Evolutionary conservation across 2,329 filamentous ascomycete genomes (phyloP).

Genomic region (Sporothrix variecibatus): DNA sequence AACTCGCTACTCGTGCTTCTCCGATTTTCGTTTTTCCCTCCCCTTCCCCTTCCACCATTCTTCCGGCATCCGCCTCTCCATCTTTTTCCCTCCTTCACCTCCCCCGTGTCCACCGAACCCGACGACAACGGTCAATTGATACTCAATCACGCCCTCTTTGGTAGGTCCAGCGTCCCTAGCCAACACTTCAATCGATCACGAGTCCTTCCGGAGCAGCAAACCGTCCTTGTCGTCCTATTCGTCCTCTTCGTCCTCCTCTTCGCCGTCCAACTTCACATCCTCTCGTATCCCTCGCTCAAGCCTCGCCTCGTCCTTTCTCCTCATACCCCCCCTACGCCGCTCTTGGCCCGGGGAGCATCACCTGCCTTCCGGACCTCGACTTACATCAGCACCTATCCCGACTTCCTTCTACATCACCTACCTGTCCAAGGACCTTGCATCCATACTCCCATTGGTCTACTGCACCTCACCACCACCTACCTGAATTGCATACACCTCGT

Average conservation of each 20-base stretch:
- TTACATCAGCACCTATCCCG: not conserved
- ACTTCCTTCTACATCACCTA: not conserved
- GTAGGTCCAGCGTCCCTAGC: not conserved
- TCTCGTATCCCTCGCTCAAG: not conserved
- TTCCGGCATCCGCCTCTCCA: constrained; percentile 25
- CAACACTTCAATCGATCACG: not conserved
- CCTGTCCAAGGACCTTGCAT: not conserved
- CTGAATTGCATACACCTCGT: not conserved
- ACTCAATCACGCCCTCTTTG: constrained; percentile 7
- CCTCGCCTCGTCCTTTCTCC: not conserved
- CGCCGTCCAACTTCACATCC: not conserved
- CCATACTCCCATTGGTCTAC: not conserved
- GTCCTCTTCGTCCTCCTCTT: not conserved
- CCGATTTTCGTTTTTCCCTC: constrained; percentile 20
- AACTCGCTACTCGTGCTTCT: constrained; percentile 23
- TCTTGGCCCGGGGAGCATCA: not conserved
- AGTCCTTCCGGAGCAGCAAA: not conserved
- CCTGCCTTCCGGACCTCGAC: not conserved
- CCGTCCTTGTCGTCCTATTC: not conserved
- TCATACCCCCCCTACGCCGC: not conserved
- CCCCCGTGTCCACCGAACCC: constrained; percentile 24
- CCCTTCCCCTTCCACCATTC: constrained; percentile 20
- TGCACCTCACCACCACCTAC: not conserved
- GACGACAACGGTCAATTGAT: constrained; percentile 20
- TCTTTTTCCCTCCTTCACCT: constrained; percentile 26